Base-by-base conservation (phyloP, 345 rosid genomes). In the Pistacia atlantica region DNA sequence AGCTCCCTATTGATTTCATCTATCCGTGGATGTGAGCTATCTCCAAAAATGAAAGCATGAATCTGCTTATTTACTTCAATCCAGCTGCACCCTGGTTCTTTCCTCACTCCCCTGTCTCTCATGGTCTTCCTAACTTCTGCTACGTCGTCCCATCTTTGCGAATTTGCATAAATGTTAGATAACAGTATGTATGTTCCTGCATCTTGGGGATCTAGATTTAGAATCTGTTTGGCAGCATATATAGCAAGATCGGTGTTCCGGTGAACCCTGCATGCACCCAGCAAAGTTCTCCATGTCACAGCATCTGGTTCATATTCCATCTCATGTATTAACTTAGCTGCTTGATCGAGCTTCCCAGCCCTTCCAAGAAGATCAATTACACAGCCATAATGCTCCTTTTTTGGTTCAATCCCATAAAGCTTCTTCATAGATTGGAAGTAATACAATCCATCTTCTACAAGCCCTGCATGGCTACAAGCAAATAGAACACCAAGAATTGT, bases 61-160 rank as follows among this genome's bases (percentile, higher is more conserved):
- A 92, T 87, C 83, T 86, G 72, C 81, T 84, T 89, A 72, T 81
- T 75, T 72, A 87, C 88, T 85, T 92, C 95, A 65, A 90, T 81
- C 95, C 95, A 90, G 78, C 93, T 92, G 65, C 93, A 88, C 71
- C 95, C 95, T 18, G 95, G 91, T 56, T 86, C 90, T 84, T 92
- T 89, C 78, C 61, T 82, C 49, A 90, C 78, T 64, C 92, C 89
- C 61, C 75, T 80, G 67, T 77, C 59, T 69, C 83, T 82, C 97
- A 89, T 90, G 0, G 18, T 74, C 72, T 72, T 89, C 77, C 92
- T 77, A 16, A 83, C 65, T 54, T 84, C 82, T 35, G 86, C 86
- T 69, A 87, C 97, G 42, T 86, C 88, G 1, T 89, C 81, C 95
- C 95, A 90, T 75, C 86, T 87, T 75, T 82, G 90, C 72, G 86